Conservation (phyloP, 2,329 filamentous ascomycete species). For the Fusarium newnesense region DNA sequence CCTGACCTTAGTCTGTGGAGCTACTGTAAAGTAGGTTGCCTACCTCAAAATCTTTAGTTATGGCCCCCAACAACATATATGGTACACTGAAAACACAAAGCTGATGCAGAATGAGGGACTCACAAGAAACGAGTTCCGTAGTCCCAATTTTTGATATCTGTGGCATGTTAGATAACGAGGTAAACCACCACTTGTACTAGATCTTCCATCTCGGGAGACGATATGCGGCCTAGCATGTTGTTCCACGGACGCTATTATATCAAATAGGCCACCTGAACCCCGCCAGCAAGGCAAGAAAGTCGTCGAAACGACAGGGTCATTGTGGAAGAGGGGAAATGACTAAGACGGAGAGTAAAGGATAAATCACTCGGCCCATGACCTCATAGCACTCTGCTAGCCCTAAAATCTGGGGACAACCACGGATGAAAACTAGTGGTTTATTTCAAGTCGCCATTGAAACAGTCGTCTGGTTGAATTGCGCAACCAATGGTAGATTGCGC, state of each 20-base stretch:
- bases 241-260: conserved; percentile 10
- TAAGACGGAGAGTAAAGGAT: not conserved
- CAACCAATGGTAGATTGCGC: conserved; percentile 25
- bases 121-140: not conserved
- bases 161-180: not conserved
- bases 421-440: conserved; percentile 14
- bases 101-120: not conserved
- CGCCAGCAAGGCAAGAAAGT: not conserved
- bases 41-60: conserved; percentile 15
- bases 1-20: not conserved
- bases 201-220: not conserved
- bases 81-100: not conserved
- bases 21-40: not conserved
- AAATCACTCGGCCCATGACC: conserved; percentile 36
- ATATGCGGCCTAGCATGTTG: not conserved
- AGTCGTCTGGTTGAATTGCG: not conserved
- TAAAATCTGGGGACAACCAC: conserved; percentile 38
- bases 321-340: not conserved
- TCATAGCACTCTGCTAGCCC: conserved; percentile 35
- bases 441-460: conserved; percentile 10
- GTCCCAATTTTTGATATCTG: not conserved
- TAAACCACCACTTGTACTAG: not conserved
- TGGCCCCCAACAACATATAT: not conserved
- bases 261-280: conserved; percentile 1
- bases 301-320: conserved; percentile 23